Evolutionary conservation across 305 asterid species (phyloP), one percentile per base, ranked within the genome.

Genomic region (Fraxinus baroniana): DNA sequence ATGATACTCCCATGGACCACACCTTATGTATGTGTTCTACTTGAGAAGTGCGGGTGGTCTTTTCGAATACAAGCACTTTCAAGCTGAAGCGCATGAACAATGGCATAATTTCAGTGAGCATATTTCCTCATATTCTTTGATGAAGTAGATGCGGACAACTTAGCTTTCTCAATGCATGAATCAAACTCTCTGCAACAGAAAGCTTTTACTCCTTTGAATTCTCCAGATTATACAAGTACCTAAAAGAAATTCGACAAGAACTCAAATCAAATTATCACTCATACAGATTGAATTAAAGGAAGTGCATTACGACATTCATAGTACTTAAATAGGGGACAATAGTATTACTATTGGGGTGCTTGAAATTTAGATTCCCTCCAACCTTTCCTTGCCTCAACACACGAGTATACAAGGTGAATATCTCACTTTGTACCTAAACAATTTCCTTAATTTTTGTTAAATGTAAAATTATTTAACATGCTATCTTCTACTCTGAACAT

Each of bases 21-120:
- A 26, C 73, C 84, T 72, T 75, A 78, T 26, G 85, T 26, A 33
- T 76, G 78, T 76, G 74, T 86, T 55, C 77, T 60, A 10, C 84
- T 22, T 17, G 7, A 15, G 60, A 49, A 17, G 7, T 15, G 18
- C 17, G 55, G 55, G 55, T 12, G 55, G 17, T 44, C 55, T 44
- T 44, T 44, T 46, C 55, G 55, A 46, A 46, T 12, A 15, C 55
- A 46, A 46, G 55, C 55, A 13, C 55, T 46, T 55, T 22, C 70
- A 60, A 60, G 30, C 30, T 60, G 30, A 60, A 60, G 28, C 7
- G 68, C 68, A 17, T 5, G 24, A 57, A 57, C 26, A 57, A 18
- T 60, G 70, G 12, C 30, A 7, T 60, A 24, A 60, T 60, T 12
- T 60, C 4, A 18, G 1, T 13, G 1, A 18, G 28, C 70, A 18